Evolutionary conservation across 2,329 filamentous ascomycete species (phyloP).

Genomic region (Pseudogymnoascus sp.): DNA sequence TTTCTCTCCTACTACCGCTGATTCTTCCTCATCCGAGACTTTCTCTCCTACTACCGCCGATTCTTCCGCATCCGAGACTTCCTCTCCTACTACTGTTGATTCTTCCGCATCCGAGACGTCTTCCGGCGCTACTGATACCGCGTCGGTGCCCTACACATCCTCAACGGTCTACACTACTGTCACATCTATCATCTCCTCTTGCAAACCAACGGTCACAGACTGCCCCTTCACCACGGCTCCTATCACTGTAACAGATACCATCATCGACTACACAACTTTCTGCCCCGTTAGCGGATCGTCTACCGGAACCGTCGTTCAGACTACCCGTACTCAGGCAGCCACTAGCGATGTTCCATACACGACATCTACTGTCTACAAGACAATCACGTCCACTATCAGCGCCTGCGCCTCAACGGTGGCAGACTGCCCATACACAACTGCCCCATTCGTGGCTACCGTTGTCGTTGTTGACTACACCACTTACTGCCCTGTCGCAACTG

Average conservation of each 20-base stretch:
- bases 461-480: conserved; percentile 4
- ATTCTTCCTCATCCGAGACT: not conserved
- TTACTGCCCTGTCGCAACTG: not conserved
- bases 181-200: not conserved
- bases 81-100: not conserved
- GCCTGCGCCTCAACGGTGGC: not conserved
- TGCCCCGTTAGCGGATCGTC: conserved; percentile 12
- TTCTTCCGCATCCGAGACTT: not conserved
- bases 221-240: not conserved
- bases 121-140: not conserved
- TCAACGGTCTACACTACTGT: not conserved
- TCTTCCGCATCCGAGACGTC: not conserved
- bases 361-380: conserved; percentile 7
- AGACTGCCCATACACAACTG: conserved; percentile 24
- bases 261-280: conserved; percentile 23
- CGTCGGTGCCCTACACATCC: not conserved
- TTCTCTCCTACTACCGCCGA: not conserved
- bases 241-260: conserved; percentile 9
- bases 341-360: conserved; percentile 8
- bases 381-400: conserved; percentile 24
- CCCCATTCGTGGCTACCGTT: conserved; percentile 16
- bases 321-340: conserved; percentile 22
- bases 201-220: not conserved
- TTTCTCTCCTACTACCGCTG: not conserved
- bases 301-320: conserved; percentile 19